Base-by-base conservation (phyloP, 1,284 basidiomycete genomes). In the Thecaphora thlaspeos region DNA sequence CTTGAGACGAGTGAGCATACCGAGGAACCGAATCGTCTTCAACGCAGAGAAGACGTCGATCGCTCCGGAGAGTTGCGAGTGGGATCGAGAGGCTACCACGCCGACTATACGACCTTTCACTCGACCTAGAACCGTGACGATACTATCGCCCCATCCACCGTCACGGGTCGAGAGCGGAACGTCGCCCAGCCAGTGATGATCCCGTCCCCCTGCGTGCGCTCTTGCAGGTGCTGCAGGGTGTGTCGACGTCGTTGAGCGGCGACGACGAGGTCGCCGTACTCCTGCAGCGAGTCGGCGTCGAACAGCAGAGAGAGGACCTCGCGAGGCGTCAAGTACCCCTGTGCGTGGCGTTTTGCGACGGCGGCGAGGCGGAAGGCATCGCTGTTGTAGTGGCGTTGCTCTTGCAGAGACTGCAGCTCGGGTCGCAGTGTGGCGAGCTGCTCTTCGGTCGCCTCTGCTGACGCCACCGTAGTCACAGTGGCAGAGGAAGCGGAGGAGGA, bases 21-120 rank as follows among this genome's bases (percentile, higher is more conserved):
- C 37, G 32, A 69, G 37, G n/a, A 71, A 26, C 7, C 69, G 58
- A n/a, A 40, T 55, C 2, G 67, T 56, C 43, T 71, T 71, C 45
- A 53, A 55, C 2, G 69, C 66, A 0, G 59, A 51, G 22, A 47
- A 43, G 18, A 50, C 43, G 38, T 71, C 69, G 50, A 71, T 69
- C 1, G 67, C 69, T 8, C 66, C 68, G 1, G 66, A 62, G 21
- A 69, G 47, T 2, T 59, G 46, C 12, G 68, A 55, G 12, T 40
- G 48, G 4, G 68, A 53, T 23, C 60, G 51, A 39, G 57, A 64
- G 43, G 69, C 69, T 14, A 71, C 36, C 19, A 71, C 49, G 10
- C 49, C 69, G 2, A 70, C 24, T 1, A 67, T 41, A 1, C 41
- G 28, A 4, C 69, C 69, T 37, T 58, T 28, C 22, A 67, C 37